These are phyloP conservation scores for Choanephora cucurbitarum DNA, from an alignment of 371 early-diverging fungal genomes.

Conservation along the genomic window DNA sequence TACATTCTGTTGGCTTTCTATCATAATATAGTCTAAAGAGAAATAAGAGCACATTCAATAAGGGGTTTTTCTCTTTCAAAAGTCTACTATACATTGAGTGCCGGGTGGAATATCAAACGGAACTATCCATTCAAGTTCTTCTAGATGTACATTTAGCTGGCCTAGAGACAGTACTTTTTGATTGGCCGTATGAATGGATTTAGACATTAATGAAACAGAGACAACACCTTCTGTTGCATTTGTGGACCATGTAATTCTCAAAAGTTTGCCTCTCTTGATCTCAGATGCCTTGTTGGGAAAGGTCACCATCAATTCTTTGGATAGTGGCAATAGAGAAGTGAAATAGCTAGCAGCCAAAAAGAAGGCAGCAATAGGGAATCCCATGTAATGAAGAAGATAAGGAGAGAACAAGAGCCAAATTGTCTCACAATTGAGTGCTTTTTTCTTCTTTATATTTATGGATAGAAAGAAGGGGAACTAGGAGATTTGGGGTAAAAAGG, in stretches of 20 bases:
- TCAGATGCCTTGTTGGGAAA: background rate
- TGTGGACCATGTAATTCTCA: background rate
- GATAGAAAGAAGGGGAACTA: background rate
- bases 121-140: background rate
- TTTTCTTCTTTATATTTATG: background rate
- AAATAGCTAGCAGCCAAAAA: slow-evolving; percentile 9
- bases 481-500: too few species aligned
- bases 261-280: background rate
- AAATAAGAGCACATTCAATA: too few species aligned
- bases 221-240: background rate
- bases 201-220: background rate
- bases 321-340: slow-evolving; percentile 5
- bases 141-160: background rate
- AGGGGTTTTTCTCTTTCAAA: too few species aligned
- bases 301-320: background rate
- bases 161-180: background rate
- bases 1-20: too few species aligned
- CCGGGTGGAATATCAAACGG: background rate
- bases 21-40: too few species aligned
- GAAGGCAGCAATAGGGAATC: slow-evolving; percentile 2
- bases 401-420: background rate
- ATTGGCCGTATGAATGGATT: background rate
- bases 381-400: background rate
- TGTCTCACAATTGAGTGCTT: too few species aligned
- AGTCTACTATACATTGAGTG: background rate